Evolutionary conservation across 1,139 yeast genomes (phyloP).

Genomic region (Geotrichum australiense): DNA sequence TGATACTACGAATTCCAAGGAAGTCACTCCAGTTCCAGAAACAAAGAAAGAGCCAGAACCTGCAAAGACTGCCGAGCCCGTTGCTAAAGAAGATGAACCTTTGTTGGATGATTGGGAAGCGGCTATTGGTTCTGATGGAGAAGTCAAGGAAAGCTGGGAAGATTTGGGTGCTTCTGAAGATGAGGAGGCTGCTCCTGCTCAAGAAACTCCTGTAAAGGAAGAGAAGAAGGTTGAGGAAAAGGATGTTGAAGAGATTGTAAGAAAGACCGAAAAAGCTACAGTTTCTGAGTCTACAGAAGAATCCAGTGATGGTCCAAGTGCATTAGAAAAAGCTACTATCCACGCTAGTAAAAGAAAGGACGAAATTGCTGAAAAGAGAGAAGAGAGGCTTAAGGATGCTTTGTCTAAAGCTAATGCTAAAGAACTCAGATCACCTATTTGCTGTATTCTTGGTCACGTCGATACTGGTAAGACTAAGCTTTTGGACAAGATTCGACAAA

Average conservation of each 20-base stretch:
- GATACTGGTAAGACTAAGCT: slow-evolving; percentile 99
- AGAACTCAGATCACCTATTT: slow-evolving; percentile 92
- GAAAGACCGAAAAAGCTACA: slow-evolving; percentile 22
- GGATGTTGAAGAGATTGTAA: slow-evolving; percentile 23
- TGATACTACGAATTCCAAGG: slow-evolving; percentile 37
- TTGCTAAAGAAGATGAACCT: slow-evolving; percentile 26
- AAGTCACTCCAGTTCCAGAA: slow-evolving; percentile 29
- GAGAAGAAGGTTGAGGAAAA: slow-evolving; percentile 20
- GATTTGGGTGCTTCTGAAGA: slow-evolving; percentile 29
- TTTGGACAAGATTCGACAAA: slow-evolving; percentile 94
- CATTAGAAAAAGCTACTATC: slow-evolving; percentile 29
- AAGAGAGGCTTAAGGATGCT: slow-evolving; percentile 37
- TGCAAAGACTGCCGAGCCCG: slow-evolving; percentile 25
- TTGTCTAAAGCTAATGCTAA: slow-evolving; percentile 33
- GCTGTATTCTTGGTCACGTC: slow-evolving; percentile 98
- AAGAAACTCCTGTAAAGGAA: slow-evolving; percentile 24
- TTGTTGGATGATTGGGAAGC: slow-evolving; percentile 37
- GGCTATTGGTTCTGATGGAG: slow-evolving; percentile 37
- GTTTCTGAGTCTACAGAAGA: slow-evolving; percentile 24
- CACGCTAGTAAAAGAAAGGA: slow-evolving; percentile 27
- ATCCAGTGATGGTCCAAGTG: slow-evolving; percentile 25
- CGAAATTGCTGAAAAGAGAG: slow-evolving; percentile 36
- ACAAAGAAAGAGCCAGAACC: slow-evolving; percentile 20
- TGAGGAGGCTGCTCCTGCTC: slow-evolving; percentile 23
- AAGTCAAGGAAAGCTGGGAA: slow-evolving; percentile 32